These are phyloP conservation scores for Fusarium tuaranense DNA, from an alignment of 2,329 filamentous ascomycete species.

Conservation along the genomic window DNA sequence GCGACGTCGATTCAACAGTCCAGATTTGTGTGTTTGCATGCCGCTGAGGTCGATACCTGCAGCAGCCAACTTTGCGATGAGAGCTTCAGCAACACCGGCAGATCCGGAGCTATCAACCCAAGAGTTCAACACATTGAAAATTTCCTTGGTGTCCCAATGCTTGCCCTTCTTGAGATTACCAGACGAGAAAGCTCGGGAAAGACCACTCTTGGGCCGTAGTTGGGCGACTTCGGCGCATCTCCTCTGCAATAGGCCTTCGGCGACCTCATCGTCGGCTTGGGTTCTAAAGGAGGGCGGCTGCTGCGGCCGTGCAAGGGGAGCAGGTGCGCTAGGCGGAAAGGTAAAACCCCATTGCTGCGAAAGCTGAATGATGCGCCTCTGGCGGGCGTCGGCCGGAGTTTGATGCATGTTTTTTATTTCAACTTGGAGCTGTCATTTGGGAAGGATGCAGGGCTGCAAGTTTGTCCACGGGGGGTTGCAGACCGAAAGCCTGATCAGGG, in stretches of 20 bases:
- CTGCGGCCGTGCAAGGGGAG: slow-evolving; percentile 56
- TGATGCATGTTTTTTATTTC: slow-evolving; percentile 43
- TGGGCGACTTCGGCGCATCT: slow-evolving; percentile 53
- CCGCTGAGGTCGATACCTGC: slow-evolving; percentile 65
- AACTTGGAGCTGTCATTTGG: slow-evolving; percentile 32
- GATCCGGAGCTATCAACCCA: slow-evolving; percentile 63
- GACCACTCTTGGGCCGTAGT: slow-evolving; percentile 52
- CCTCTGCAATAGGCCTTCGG: slow-evolving; percentile 66
- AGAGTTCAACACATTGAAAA: slow-evolving; percentile 63
- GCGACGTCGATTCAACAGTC: slow-evolving; percentile 60
- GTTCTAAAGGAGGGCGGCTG: slow-evolving; percentile 58
- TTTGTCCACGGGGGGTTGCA: neutral
- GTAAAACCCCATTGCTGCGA: slow-evolving; percentile 63
- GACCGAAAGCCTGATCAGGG: neutral
- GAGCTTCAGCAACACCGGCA: slow-evolving; percentile 66
- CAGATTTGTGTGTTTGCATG: slow-evolving; percentile 59
- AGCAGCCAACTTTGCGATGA: slow-evolving; percentile 62
- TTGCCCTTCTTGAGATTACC: slow-evolving; percentile 59
- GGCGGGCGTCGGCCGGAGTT: slow-evolving; percentile 52
- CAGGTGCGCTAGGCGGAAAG: slow-evolving; percentile 52
- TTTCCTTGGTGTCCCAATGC: slow-evolving; percentile 63
- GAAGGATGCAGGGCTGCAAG: neutral
- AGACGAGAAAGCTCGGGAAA: slow-evolving; percentile 54
- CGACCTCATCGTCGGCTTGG: slow-evolving; percentile 61
- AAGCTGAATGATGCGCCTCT: slow-evolving; percentile 62